phyloP scores from a whole-genome alignment of 441 rosid genomes.

The Daphne laureola region DNA sequence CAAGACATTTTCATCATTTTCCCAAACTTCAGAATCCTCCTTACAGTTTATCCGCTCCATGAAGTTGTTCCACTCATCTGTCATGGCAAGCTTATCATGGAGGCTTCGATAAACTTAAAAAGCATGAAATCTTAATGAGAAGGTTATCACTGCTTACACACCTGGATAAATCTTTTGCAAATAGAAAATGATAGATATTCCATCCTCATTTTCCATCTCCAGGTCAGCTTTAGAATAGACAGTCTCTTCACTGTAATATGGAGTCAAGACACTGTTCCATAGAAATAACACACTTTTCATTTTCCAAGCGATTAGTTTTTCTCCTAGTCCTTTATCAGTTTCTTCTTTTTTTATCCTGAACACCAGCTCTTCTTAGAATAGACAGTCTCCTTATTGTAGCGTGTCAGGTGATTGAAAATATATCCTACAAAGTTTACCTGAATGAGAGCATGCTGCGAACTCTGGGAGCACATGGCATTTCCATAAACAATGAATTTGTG shows the following conservation, averaged over 20 bases:
- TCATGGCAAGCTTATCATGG: conserved; percentile 14
- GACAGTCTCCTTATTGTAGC: not conserved
- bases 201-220: conserved; percentile 97
- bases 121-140: conserved; percentile 1
- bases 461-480: conserved; percentile 94
- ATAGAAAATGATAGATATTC: conserved; percentile 87
- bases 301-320: not conserved
- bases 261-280: conserved; percentile 84
- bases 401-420: conserved; percentile 8
- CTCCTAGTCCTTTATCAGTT: not conserved
- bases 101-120: conserved; percentile 10
- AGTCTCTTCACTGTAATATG: conserved; percentile 96
- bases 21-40: conserved; percentile 65
- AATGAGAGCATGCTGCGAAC: conserved; percentile 98
- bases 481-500: conserved; percentile 95
- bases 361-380: too few relatives aligned
- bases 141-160: conserved; percentile 20
- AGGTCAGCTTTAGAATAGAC: conserved; percentile 90
- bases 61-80: conserved; percentile 98
- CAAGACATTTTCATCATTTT: conserved; percentile 82
- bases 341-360: not conserved
- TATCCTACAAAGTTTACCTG: conserved; percentile 40
- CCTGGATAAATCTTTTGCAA: conserved; percentile 97
- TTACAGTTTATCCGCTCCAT: conserved; percentile 79
- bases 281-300: conserved; percentile 13